phyloP scores from a whole-genome alignment of 306 rosid genomes.

The Pyrus communis region DNA sequence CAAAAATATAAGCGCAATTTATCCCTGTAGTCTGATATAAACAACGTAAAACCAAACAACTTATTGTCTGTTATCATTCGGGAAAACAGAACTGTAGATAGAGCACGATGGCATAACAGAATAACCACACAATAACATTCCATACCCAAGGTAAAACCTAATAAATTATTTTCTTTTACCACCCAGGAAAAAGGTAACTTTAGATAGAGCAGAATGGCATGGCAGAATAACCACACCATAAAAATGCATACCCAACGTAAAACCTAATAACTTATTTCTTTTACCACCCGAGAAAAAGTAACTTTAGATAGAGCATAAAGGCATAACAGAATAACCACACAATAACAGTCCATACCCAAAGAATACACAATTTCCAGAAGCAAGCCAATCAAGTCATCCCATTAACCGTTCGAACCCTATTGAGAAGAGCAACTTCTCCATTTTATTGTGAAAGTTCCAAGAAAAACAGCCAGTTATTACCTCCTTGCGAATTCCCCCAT shows the following conservation, averaged over 20 bases:
- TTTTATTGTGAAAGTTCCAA: neutral
- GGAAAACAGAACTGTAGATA: neutral
- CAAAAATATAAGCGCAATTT: neutral
- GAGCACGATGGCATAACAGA: neutral
- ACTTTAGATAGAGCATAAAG: no score
- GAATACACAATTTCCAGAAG: neutral
- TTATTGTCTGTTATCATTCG: neutral
- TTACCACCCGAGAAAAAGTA: no score
- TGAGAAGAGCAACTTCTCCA: neutral
- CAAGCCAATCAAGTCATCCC: neutral
- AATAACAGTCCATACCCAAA: no score
- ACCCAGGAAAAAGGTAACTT: neutral
- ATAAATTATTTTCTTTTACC: no score
- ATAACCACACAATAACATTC: neutral
- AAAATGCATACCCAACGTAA: no score
- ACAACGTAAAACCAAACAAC: neutral
- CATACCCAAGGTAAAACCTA: neutral
- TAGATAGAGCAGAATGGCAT: neutral
- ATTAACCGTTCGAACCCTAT: neutral
- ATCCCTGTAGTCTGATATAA: neutral
- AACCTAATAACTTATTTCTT: no score
- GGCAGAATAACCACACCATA: neutral
- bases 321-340: no score
- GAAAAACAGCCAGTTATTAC: slow-evolving; percentile 35
- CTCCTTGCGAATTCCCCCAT: slow-evolving; percentile 88